phyloP scores from a whole-genome alignment of 2,329 filamentous ascomycete genomes.

The Aureobasidium vineae region DNA sequence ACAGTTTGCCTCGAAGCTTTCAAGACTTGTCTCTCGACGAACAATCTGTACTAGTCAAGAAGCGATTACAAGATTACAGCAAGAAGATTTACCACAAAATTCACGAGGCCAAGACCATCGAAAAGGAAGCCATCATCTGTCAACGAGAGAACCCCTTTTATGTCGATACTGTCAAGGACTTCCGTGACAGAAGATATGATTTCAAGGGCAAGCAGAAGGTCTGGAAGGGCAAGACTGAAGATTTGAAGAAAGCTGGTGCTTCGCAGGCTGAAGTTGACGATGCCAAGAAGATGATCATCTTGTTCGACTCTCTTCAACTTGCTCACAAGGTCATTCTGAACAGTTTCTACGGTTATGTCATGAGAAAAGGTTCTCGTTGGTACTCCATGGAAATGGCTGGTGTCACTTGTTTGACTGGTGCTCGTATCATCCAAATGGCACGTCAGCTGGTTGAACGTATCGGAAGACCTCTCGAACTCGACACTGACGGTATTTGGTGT shows the following conservation, averaged over 20 bases:
- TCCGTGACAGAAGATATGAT: slow-evolving; percentile 95
- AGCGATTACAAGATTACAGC: slow-evolving; percentile 86
- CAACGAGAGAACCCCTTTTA: slow-evolving; percentile 98
- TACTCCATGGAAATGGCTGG: slow-evolving; percentile 99
- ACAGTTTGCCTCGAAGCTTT: slow-evolving; percentile 69
- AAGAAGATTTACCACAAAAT: slow-evolving; percentile 99
- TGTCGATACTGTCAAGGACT: slow-evolving; percentile 91
- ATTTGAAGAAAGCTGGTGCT: slow-evolving; percentile 79
- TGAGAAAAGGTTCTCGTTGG: slow-evolving; percentile 98
- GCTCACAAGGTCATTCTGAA: slow-evolving; percentile 99
- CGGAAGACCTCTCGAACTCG: slow-evolving; percentile 86
- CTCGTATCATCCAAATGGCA: slow-evolving; percentile 95
- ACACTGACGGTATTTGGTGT: slow-evolving; percentile 99
- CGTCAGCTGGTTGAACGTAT: slow-evolving; percentile 90
- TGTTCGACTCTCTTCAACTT: slow-evolving; percentile 93
- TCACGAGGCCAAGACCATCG: slow-evolving; percentile 87
- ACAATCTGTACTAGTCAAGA: slow-evolving; percentile 75
- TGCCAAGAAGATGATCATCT: slow-evolving; percentile 97
- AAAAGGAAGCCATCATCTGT: slow-evolving; percentile 95
- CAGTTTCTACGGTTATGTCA: slow-evolving; percentile 98
- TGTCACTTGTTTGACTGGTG: slow-evolving; percentile 94
- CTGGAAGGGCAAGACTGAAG: slow-evolving; percentile 95
- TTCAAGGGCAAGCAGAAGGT: slow-evolving; percentile 98
- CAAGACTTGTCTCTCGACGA: slow-evolving; percentile 79
- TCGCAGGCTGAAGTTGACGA: slow-evolving; percentile 75